Evolutionary conservation across 2,329 filamentous ascomycete genomes (phyloP), one percentile per base, ranked within the genome.

Genomic region (Aciculosporium take): DNA sequence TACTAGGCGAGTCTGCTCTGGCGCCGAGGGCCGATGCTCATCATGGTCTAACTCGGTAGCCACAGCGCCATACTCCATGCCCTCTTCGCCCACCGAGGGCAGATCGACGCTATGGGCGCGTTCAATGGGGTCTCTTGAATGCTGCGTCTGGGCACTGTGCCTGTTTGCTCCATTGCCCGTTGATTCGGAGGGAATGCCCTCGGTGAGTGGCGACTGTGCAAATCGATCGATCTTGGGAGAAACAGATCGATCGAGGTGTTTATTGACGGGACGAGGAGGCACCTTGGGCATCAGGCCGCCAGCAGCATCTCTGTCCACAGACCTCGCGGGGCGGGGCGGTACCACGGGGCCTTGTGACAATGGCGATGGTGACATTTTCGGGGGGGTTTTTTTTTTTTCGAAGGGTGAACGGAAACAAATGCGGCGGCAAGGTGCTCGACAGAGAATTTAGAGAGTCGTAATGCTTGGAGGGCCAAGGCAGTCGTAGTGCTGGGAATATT

Each of bases 61-160:
- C 27, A 71, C 58, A 18, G 59, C 81, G 40, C 76, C 84, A 63
- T 95, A 95, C 64, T 95, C 89, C 50, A 71, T 77, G 47, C 89
- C 89, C 64, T 95, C 89, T 57, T 95, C 80, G 44, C 89, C 89
- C 42, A 94, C 72, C 1, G 83, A 83, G 13, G 89, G 89, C 56
- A 95, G 73, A 27, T 76, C 74, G 43, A 94, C 84, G 56, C 84
- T 93, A 37, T 77, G 74, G 28, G 83, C 76, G 39, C 85, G 81
- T 32, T 71, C 63, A 48, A 71, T 58, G 30, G 63, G 60, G 33
- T 71, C 65, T 39, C 56, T 58, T 48, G 59, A 54, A 49, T 55
- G 53, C 25, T 56, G 51, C n/a, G 51, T 48, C 24, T 48, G 41
- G 46, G 43, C 44, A 48, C 65, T 56, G 48, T 54, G 62, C 48